These are phyloP conservation scores for Chlorella sp. DNA, from an alignment of 139 green algal genomes.

Conservation along the genomic window DNA sequence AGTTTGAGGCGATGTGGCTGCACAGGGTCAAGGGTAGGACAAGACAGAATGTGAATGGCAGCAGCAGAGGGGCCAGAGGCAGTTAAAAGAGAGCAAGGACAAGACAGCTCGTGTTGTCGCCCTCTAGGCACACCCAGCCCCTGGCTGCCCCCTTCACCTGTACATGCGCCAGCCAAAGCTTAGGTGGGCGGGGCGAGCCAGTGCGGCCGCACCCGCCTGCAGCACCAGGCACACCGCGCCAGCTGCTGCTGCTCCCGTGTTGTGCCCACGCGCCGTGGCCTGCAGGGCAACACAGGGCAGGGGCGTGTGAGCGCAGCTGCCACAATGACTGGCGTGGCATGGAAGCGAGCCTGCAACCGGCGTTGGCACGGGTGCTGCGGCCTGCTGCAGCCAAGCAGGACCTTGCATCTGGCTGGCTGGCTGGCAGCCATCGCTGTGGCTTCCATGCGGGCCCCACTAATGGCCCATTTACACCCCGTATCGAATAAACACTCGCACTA, in stretches of 20 bases:
- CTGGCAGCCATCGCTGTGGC: too few species aligned
- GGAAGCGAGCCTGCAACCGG: neutral
- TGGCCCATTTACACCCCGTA: neutral
- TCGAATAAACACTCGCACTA: neutral
- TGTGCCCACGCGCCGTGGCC: neutral
- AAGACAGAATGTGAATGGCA: neutral
- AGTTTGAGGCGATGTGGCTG: conserved; percentile 22
- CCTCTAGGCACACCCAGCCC: neutral
- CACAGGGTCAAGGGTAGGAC: neutral
- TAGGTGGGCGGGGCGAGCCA: conserved; percentile 31
- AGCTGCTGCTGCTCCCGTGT: neutral
- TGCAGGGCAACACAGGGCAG: neutral
- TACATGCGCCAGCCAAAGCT: conserved; percentile 54
- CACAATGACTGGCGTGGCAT: neutral
- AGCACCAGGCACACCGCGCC: conserved; percentile 31
- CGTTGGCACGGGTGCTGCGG: neutral
- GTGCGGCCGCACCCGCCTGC: neutral
- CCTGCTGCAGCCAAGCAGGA: neutral
- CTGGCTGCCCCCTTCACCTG: neutral
- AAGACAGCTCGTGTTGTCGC: neutral
- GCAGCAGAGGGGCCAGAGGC: too few species aligned
- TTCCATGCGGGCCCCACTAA: neutral
- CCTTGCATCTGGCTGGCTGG: neutral
- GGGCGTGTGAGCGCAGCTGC: neutral
- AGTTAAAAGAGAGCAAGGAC: too few species aligned